Base-by-base conservation (phyloP, 2,329 filamentous ascomycete genomes). In the Sclerotinia spermophila region DNA sequence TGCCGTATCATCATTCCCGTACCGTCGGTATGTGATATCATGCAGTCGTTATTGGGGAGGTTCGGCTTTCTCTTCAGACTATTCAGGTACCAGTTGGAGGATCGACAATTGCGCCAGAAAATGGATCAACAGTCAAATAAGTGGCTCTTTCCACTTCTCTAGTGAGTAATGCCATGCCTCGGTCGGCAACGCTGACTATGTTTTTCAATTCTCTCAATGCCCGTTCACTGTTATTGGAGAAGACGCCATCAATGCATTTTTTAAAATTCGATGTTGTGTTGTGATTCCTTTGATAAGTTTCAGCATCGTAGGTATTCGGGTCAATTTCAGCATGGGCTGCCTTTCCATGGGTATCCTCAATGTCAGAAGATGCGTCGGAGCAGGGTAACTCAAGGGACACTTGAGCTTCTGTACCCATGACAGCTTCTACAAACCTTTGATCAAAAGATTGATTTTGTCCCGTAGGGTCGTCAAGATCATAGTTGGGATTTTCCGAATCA, bases 391-490 rank as follows among this genome's bases (percentile, higher is more conserved):
- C 53, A 15, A 58, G 40, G 27, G 42, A 2, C 7, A 53, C 17
- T n/a, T 35, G 21, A 38, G 35, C 17, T 44, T 33, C n/a, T 58
- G 55, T 61, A 40, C 68, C 68, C 44, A 77, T 62, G 2, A 77
- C 77, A 8, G 77, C 76, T 61, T 79, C 76, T 7, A 80, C 78
- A 51, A 80, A 80, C 40, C 79, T 74, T 60, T 77, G 74, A 67
- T 80, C 79, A 55, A 80, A 78, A 7, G 73, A 76, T 33, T 73
- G 72, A 40, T 73, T 64, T 3, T 70, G 65, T 15, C 70, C 72
- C 4, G 72, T 72, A 33, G 76, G 75, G 55, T 79, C 78, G 38
- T 59, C 61, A 40, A 78, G 72, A 66, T 80, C 79, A 66, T 77
- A 79, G 33, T 75, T 71, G 2, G 74, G 72, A 60, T 72, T 61